Conservation (phyloP, 2,329 filamentous ascomycete genomes). For the Geosmithia putterillii region DNA sequence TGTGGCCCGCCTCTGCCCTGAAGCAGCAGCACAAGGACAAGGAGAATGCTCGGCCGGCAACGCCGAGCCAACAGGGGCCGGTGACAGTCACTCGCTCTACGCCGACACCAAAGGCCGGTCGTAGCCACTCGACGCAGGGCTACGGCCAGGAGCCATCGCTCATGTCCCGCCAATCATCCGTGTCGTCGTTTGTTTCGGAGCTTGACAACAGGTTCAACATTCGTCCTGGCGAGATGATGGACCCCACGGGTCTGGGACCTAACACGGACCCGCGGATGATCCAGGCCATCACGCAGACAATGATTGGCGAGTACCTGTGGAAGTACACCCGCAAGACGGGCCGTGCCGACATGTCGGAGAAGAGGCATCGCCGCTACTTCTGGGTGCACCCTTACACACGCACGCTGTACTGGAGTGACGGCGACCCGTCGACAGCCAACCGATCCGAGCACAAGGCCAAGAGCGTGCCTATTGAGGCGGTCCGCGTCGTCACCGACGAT, state of each 20-base stretch:
- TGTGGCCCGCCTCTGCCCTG: slow-evolving; percentile 64
- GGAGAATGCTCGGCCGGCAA: slow-evolving; percentile 35
- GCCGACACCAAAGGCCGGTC: slow-evolving; percentile 40
- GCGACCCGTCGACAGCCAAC: slow-evolving; percentile 71
- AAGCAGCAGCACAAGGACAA: slow-evolving; percentile 13
- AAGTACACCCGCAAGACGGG: slow-evolving; percentile 95
- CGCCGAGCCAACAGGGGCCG: slow-evolving; percentile 40
- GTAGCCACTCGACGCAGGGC: slow-evolving; percentile 33
- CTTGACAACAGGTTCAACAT: slow-evolving; percentile 85
- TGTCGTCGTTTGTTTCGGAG: slow-evolving; percentile 93
- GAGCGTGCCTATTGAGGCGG: slow-evolving; percentile 87
- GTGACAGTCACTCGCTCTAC: slow-evolving; percentile 40
- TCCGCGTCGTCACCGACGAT: slow-evolving; percentile 84
- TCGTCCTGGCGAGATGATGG: slow-evolving; percentile 40
- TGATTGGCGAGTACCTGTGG: slow-evolving; percentile 99
- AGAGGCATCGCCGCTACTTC: slow-evolving; percentile 89
- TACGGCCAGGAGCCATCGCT: slow-evolving; percentile 24
- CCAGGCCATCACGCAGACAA: slow-evolving; percentile 96
- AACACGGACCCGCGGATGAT: slow-evolving; percentile 95
- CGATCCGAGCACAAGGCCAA: slow-evolving; percentile 66
- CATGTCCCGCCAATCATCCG: slow-evolving; percentile 53
- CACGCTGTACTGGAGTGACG: slow-evolving; percentile 92
- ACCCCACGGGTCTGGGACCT: slow-evolving; percentile 47
- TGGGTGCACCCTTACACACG: slow-evolving; percentile 98
- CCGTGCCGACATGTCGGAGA: slow-evolving; percentile 78